Evolutionary conservation across 192 early-diverging fungal genomes (phyloP).

Genomic region (Backusella morwellensis): DNA sequence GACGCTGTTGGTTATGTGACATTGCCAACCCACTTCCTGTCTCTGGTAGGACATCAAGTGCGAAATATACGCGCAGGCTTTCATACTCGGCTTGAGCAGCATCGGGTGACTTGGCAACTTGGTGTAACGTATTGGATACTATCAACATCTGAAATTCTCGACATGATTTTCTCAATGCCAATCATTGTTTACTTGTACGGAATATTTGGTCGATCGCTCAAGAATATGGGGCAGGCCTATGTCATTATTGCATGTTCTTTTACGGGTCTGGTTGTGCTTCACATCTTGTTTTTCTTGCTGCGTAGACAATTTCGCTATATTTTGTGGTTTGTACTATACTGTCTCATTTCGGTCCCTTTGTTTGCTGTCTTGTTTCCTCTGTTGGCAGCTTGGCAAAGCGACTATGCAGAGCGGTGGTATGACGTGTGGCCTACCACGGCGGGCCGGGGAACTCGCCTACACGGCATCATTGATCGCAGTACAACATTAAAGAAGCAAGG

Average conservation of each 20-base stretch:
- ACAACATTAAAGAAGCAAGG: neutral
- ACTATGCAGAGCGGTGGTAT: constrained; percentile 30
- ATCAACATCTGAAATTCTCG: constrained; percentile 15
- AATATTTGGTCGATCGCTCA: constrained; percentile 17
- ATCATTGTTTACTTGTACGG: constrained; percentile 28
- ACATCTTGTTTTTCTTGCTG: constrained; percentile 31
- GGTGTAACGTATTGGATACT: constrained; percentile 30
- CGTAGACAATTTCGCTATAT: constrained; percentile 30
- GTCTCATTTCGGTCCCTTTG: constrained; percentile 23
- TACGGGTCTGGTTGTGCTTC: constrained; percentile 18
- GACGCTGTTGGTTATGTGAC: constrained; percentile 28
- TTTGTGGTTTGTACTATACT: constrained; percentile 31
- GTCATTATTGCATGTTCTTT: constrained; percentile 24
- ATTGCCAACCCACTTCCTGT: constrained; percentile 23
- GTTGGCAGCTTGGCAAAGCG: constrained; percentile 18
- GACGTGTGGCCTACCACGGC: constrained; percentile 23
- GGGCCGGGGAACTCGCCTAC: constrained; percentile 12
- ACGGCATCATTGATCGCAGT: constrained; percentile 27
- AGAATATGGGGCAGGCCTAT: constrained; percentile 11
- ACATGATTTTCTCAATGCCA: constrained; percentile 22
- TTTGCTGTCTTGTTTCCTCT: constrained; percentile 32
- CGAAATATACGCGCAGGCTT: constrained; percentile 20
- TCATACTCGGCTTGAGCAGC: constrained; percentile 27
- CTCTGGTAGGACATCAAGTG: constrained; percentile 24
- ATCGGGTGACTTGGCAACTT: constrained; percentile 12